Base-by-base conservation (phyloP, 2,329 filamentous ascomycete genomes). In the Ascocoryne sarcoides region DNA sequence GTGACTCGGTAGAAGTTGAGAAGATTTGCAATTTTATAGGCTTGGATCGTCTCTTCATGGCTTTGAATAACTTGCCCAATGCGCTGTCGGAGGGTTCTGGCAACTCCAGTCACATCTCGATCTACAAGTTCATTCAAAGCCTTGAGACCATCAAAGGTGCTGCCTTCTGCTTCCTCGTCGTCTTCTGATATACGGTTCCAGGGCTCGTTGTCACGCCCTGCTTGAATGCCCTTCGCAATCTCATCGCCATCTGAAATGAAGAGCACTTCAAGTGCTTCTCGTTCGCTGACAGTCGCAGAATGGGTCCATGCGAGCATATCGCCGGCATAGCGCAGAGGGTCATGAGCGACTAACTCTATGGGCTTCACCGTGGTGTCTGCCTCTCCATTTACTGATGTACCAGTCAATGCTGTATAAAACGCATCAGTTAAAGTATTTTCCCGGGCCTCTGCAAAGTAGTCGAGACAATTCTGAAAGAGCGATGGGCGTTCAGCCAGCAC, bases 281-380 rank as follows among this genome's bases (percentile, higher is more conserved):
- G 76, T 62, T 98, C 92, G 21, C 90, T 93, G 1, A 98, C 92
- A 0, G 90, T 82, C 2, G 89, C 84, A 0, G 92, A 95, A 60
- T 98, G 92, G 4, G 84, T 79, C 92, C 92, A 98, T 4, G 92
- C 92, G 10, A 98, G 73, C 89, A 98, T 98, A 58, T 98, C 92
- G 39, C 92, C 88, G 2, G 93, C 79, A 60, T 96, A 96, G 15
- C 92, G 79, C 18, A 96, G 65, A 1, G 87, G 82, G 56, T 98
- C 92, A 59, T 96, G 90, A 1, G 92, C 90, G 9, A 82, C 83
- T 53, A 96, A 76, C 58, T 98, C 90, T 48, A 98, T 98, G 0
- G 92, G 90, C 58, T 96, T 95, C 26, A 82, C 69, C 17, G 67
- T 29, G 10, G 17, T 65, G 46, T 84, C 75, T 32, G 73, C 70